Evolutionary conservation across 345 rosid genomes (phyloP), one percentile per base, ranked within the genome.

Genomic region (Citrus mangshanensis): DNA sequence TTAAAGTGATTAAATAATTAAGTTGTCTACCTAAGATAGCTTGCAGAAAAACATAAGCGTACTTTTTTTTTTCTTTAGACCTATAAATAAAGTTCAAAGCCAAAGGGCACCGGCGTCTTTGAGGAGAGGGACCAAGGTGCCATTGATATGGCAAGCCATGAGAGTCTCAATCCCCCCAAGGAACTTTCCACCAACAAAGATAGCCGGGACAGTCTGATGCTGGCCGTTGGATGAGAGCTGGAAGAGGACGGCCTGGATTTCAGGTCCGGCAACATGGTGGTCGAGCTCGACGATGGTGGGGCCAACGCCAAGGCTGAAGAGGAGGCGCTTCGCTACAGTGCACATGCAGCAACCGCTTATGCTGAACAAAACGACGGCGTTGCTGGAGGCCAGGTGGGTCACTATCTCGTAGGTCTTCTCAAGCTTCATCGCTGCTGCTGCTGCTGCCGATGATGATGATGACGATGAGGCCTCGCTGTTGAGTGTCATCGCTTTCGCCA

Each of bases 101-200:
- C 98, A 95, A 68, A 95, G 97, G n/a, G 98, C 99, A 24, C 99
- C 99, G 67, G 97, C 95, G 61, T 91, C 91, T 84, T 92, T 95
- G 67, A 95, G 97, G 66, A 94, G 93, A 68, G 98, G 98, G 22
- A 95, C 91, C 49, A 95, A 81, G 4, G 95, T 88, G 21, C 97
- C 98, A 35, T 92, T 93, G 75, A 94, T 95, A 81, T 95, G 99
- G 62, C 93, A 89, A 59, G 95, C 95, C 99, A 95, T 89, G 73
- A 95, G 96, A 16, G 89, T 87, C 83, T 95, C 98, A 77, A 95
- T 84, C 22, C 97, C 91, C 7, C 99, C 99, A 0, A 95, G 85
- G 82, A 92, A 88, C 87, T 91, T 91, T 27, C 99, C 99, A 6
- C 99, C 98, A 0, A 95, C 85, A 64, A 92, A 95, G 12, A 95